These are phyloP conservation scores for Pythium biforme DNA, from an alignment of 352 stramenopile genomes.

Conservation along the genomic window DNA sequence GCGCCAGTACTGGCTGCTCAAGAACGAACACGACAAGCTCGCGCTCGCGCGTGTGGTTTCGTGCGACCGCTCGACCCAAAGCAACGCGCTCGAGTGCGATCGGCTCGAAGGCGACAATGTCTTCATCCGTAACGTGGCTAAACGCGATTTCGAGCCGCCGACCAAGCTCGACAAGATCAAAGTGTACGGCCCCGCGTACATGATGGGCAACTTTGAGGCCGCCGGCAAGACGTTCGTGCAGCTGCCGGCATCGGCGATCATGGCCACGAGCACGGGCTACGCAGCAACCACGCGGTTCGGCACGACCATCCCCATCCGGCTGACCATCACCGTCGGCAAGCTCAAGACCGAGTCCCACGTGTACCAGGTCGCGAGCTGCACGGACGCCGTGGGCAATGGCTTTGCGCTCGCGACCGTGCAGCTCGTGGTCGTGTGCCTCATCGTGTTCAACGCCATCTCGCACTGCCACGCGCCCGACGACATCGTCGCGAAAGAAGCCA, in stretches of 20 bases:
- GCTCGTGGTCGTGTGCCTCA: constrained; percentile 21
- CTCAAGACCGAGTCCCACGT: constrained; percentile 19
- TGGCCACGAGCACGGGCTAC: constrained; percentile 25
- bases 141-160: constrained; percentile 18
- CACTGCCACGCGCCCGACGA: constrained; percentile 19
- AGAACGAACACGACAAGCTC: constrained; percentile 14
- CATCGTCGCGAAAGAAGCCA: constrained; percentile 7
- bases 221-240: constrained; percentile 23
- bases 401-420: constrained; percentile 18
- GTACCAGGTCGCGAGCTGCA: constrained; percentile 19
- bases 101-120: constrained; percentile 19
- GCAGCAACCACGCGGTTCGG: constrained; percentile 19
- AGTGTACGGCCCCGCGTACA: constrained; percentile 22
- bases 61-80: constrained; percentile 22
- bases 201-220: constrained; percentile 26
- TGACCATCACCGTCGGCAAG: constrained; percentile 7
- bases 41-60: constrained; percentile 9
- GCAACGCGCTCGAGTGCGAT: constrained; percentile 27
- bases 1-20: constrained; percentile 19
- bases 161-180: constrained; percentile 25
- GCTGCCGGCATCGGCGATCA: constrained; percentile 17
- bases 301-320: constrained; percentile 19
- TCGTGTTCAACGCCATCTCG: constrained; percentile 25
- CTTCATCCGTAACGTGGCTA: constrained; percentile 19
- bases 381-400: constrained; percentile 20